Evolutionary conservation across 371 early-diverging fungal genomes (phyloP).

Genomic region (Enteropsectra breve): DNA sequence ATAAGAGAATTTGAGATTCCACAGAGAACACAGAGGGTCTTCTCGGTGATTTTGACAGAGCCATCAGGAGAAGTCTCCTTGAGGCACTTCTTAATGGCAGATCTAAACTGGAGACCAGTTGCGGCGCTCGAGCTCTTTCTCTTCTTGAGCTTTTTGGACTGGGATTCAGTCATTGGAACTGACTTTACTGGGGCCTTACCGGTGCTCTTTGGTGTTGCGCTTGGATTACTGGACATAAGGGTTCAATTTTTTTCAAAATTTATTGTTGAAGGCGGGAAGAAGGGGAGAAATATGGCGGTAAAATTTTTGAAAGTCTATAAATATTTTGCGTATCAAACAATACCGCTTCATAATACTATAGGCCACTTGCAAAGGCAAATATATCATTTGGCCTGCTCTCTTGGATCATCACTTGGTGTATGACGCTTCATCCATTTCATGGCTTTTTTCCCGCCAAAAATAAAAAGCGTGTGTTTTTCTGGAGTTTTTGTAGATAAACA

Average conservation of each 20-base stretch:
- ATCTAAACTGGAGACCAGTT: slow-evolving; percentile 45
- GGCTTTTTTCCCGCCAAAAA: too few relatives aligned
- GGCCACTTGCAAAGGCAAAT: too few relatives aligned
- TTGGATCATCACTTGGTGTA: too few relatives aligned
- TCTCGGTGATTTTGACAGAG: slow-evolving; percentile 30
- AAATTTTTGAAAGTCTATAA: too few relatives aligned
- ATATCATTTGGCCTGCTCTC: too few relatives aligned
- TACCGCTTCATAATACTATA: too few relatives aligned
- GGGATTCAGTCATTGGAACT: slow-evolving; percentile 5
- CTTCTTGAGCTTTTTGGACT: slow-evolving; percentile 19
- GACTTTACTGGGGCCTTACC: slow-evolving; percentile 51
- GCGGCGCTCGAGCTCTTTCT: slow-evolving; percentile 38
- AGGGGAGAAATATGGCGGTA: too few relatives aligned
- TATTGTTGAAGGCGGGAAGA: slow-evolving; percentile 34
- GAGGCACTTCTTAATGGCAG: slow-evolving; percentile 51
- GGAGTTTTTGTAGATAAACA: too few relatives aligned
- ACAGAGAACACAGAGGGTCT: slow-evolving; percentile 54
- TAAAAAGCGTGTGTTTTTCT: too few relatives aligned
- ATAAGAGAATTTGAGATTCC: slow-evolving; percentile 55
- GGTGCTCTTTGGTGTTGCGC: slow-evolving; percentile 28
- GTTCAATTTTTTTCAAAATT: slow-evolving; percentile 20
- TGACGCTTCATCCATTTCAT: too few relatives aligned
- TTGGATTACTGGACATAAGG: slow-evolving; percentile 20
- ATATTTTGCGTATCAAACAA: too few relatives aligned
- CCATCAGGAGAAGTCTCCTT: slow-evolving; percentile 38